Evolutionary conservation across 2,329 filamentous ascomycete species (phyloP).

Genomic region (Fusarium palustre): DNA sequence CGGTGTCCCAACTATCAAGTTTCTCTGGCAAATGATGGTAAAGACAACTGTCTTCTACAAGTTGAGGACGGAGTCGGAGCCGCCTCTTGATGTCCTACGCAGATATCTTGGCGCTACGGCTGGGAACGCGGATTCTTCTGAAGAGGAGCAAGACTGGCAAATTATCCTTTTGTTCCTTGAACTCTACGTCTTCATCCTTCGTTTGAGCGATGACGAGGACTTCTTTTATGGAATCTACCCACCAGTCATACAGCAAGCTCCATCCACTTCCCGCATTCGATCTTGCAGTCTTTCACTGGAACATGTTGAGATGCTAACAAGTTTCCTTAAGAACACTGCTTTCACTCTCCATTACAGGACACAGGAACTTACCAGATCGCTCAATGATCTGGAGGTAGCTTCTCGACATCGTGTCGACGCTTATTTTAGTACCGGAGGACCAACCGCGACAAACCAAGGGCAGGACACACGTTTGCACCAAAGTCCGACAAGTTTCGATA

Average conservation of each 20-base stretch:
- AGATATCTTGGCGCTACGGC: slow-evolving; percentile 50
- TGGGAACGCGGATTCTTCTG: slow-evolving; percentile 32
- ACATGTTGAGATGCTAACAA: slow-evolving; percentile 79
- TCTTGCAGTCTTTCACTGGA: slow-evolving; percentile 75
- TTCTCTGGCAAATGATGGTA: slow-evolving; percentile 79
- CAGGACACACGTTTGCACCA: background rate
- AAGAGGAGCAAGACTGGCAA: slow-evolving; percentile 76
- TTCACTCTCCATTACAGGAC: slow-evolving; percentile 91
- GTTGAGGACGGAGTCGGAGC: slow-evolving; percentile 48
- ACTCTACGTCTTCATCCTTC: slow-evolving; percentile 90
- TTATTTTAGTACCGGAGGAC: slow-evolving; percentile 43
- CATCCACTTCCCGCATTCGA: slow-evolving; percentile 62
- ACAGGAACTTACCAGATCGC: slow-evolving; percentile 64
- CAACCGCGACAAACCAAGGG: slow-evolving; percentile 1
- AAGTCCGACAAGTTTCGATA: slow-evolving; percentile 63
- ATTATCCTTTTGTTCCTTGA: slow-evolving; percentile 92
- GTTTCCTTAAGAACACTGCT: slow-evolving; percentile 89
- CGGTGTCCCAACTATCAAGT: slow-evolving; percentile 69
- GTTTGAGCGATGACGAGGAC: slow-evolving; percentile 96
- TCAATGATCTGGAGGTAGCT: slow-evolving; percentile 36
- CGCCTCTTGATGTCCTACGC: slow-evolving; percentile 47
- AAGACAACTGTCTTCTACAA: slow-evolving; percentile 57
- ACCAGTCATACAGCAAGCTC: slow-evolving; percentile 52
- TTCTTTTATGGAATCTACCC: slow-evolving; percentile 76
- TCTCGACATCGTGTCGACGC: slow-evolving; percentile 47